Evolutionary conservation across 225 moss, liverwort and hornwort species (phyloP).

Genomic region (Anthoceros angustus): DNA sequence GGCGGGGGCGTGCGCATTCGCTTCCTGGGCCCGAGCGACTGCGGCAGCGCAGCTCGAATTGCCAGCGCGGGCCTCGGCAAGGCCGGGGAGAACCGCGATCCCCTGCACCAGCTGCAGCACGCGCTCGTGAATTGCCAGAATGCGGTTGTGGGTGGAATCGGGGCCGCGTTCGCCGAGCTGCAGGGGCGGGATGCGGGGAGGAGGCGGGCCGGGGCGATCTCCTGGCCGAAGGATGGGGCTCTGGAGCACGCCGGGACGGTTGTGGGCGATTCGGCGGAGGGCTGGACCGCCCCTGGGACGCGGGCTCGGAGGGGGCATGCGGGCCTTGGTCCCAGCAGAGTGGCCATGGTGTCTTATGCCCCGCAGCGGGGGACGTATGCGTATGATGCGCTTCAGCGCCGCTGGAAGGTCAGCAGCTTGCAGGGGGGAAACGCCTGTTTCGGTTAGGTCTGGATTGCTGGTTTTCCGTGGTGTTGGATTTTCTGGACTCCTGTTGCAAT

Average conservation of each 20-base stretch:
- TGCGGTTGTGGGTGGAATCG: not conserved
- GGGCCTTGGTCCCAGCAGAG: not conserved
- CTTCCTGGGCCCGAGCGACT: not conserved
- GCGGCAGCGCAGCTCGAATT: not conserved
- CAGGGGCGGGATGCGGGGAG: not conserved
- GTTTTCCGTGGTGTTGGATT: not conserved
- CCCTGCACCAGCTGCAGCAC: not conserved
- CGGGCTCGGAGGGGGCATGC: not conserved
- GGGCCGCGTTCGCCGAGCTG: not conserved
- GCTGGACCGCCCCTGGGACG: not conserved
- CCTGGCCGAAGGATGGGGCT: not conserved
- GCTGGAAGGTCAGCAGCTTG: slow-evolving; percentile 8
- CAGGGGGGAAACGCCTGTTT: not conserved
- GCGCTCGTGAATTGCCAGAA: not conserved
- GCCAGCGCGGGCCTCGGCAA: too few relatives aligned
- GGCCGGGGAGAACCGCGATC: not conserved
- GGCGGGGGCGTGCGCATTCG: not conserved
- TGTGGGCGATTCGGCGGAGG: not conserved
- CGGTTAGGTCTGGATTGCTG: not conserved
- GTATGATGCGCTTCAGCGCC: slow-evolving; percentile 11
- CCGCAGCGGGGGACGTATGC: slow-evolving; percentile 11
- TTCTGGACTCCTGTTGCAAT: not conserved
- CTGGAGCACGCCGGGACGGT: not conserved
- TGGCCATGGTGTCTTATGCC: not conserved
- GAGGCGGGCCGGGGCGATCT: not conserved